These are phyloP conservation scores for Solanum chiquidenum DNA, from an alignment of 257 asterid species.

Conservation along the genomic window DNA sequence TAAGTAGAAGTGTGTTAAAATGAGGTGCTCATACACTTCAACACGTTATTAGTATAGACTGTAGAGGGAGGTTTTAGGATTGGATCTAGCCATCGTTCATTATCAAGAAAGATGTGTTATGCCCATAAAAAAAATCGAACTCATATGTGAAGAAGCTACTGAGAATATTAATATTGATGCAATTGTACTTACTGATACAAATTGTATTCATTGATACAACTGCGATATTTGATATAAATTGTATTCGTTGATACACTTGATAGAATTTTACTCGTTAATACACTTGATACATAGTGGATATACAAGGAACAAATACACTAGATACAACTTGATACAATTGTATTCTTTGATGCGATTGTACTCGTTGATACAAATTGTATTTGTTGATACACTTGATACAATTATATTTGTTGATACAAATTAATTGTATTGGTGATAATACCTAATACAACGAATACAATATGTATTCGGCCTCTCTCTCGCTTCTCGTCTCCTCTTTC, in stretches of 20 bases:
- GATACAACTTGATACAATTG: not conserved
- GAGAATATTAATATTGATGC: not conserved
- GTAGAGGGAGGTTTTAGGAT: not conserved
- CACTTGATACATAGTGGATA: not conserved
- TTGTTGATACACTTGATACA: not conserved
- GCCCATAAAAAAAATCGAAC: not conserved
- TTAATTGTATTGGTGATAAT: not conserved
- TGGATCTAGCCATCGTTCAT: not conserved
- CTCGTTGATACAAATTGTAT: not conserved
- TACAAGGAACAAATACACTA: too few species aligned
- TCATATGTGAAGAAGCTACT: not conserved
- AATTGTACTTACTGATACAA: not conserved
- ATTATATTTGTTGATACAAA: too few species aligned
- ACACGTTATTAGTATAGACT: too few species aligned
- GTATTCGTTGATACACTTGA: too few species aligned
- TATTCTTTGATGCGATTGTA: not conserved
- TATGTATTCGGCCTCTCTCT: not conserved
- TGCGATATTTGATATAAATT: not conserved
- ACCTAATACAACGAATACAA: not conserved
- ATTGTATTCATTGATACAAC: not conserved
- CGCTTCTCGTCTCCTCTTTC: accelerated
- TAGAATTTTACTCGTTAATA: too few species aligned
- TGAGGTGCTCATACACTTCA: not conserved
- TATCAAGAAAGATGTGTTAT: not conserved
- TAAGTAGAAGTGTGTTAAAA: not conserved